Conservation (phyloP, 2,329 filamentous ascomycete genomes). For the Ceratocystis harringtonii region DNA sequence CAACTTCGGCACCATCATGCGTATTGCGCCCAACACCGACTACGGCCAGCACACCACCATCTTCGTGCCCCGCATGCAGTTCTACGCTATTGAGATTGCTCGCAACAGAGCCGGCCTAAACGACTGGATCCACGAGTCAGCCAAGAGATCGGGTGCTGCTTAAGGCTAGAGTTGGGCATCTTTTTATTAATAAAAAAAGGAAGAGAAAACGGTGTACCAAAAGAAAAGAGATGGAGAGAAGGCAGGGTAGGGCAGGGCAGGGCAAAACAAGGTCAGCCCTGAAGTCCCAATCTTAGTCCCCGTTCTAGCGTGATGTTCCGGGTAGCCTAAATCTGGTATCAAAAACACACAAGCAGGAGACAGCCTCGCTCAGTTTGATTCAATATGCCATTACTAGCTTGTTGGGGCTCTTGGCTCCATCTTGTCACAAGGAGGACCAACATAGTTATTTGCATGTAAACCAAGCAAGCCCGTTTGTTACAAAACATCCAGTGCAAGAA, state of each 20-base stretch:
- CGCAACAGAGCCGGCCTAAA: slow-evolving; percentile 75
- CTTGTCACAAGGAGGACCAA: background rate
- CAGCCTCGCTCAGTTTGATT: background rate
- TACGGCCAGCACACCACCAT: slow-evolving; percentile 85
- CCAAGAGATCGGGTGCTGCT: slow-evolving; percentile 30
- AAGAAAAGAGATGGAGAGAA: background rate
- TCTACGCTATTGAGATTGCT: slow-evolving; percentile 40
- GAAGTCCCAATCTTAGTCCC: too few species aligned
- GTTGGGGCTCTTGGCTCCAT: background rate
- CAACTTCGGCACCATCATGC: slow-evolving; percentile 93
- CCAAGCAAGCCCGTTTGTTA: too few species aligned
- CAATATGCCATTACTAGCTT: background rate
- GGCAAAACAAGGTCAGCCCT: too few species aligned
- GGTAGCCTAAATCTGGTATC: too few species aligned
- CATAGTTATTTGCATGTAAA: background rate
- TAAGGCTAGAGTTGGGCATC: background rate
- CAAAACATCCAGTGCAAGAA: too few species aligned
- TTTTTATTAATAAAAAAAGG: background rate
- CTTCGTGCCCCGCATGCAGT: slow-evolving; percentile 51
- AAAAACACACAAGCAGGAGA: background rate
- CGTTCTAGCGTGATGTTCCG: too few species aligned
- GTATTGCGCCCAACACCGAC: slow-evolving; percentile 61
- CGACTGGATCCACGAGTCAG: slow-evolving; percentile 90
- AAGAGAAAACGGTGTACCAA: background rate
- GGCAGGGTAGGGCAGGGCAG: background rate